Evolutionary conservation across 768 basidiomycete species (phyloP).

Genomic region (Mycena indigotica): DNA sequence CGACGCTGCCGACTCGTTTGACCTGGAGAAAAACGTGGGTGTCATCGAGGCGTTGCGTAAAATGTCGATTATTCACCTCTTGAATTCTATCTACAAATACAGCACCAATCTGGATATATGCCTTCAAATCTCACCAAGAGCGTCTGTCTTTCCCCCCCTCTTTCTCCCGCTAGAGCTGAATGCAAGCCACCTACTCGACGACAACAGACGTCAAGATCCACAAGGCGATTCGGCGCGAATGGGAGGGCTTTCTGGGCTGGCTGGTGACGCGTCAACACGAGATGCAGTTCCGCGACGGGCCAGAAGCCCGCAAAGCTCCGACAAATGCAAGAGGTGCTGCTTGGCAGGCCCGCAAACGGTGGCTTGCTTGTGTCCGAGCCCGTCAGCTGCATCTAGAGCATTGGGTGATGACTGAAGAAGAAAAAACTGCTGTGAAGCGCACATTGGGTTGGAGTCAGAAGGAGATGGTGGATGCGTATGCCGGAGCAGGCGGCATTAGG

Average conservation of each 20-base stretch:
- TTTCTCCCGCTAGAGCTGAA: neutral
- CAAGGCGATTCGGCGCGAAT: constrained; percentile 18
- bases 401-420: constrained; percentile 23
- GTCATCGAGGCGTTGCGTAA: too few relatives aligned
- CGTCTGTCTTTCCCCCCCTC: neutral
- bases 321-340: constrained; percentile 10
- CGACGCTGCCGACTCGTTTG: too few relatives aligned
- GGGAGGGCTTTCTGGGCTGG: constrained; percentile 17
- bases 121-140: constrained; percentile 5
- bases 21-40: too few relatives aligned
- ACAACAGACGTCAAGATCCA: constrained; percentile 22
- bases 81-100: constrained; percentile 11
- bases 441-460: constrained; percentile 13
- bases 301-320: constrained; percentile 8
- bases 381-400: constrained; percentile 16
- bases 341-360: constrained; percentile 10
- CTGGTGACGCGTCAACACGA: constrained; percentile 17
- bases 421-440: constrained; percentile 15
- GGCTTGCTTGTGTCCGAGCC: constrained; percentile 20
- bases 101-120: constrained; percentile 8
- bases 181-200: constrained; percentile 21
- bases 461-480: constrained; percentile 22
- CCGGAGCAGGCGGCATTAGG: constrained; percentile 16
- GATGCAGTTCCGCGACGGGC: constrained; percentile 9
- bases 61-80: constrained; percentile 14